Percentiles rank a stretch among this genome's conserved stretches.
phyloP scores from a whole-genome alignment of 306 rosid genomes.

The Rosa lucieae region DNA sequence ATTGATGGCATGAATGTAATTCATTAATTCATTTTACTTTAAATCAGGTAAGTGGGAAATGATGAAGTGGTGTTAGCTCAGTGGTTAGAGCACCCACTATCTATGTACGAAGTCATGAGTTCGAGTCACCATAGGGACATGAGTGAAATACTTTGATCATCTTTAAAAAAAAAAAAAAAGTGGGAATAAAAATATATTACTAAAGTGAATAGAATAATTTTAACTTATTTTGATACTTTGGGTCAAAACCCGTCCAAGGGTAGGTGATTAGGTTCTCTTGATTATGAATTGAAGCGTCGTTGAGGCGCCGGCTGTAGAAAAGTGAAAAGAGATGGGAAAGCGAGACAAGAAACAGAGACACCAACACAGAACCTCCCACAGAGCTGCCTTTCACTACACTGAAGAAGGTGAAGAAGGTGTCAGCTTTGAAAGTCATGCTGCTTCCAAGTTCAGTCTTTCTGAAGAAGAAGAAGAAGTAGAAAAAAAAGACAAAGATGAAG shows the following conservation, averaged over 20 bases:
- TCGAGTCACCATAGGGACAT: no score
- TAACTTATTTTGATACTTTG: no score
- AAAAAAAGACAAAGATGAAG: conserved; percentile 17
- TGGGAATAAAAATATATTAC: no score
- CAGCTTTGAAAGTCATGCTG: conserved; percentile 25
- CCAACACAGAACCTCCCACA: conserved; percentile 36
- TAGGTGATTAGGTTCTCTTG: not conserved
- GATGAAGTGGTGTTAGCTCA: no score
- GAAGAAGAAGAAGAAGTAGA: conserved; percentile 31
- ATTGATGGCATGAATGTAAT: no score
- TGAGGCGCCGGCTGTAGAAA: conserved; percentile 12
- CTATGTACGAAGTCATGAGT: no score
- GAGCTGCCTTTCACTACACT: conserved; percentile 35
- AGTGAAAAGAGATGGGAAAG: conserved; percentile 39
- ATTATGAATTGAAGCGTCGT: not conserved
- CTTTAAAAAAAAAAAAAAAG: no score
- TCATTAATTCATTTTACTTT: no score
- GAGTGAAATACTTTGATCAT: no score
- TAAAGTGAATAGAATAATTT: no score
- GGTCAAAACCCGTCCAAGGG: not conserved
- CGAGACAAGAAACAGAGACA: conserved; percentile 44
- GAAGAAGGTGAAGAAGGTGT: conserved; percentile 41
- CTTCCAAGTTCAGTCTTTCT: conserved; percentile 25
- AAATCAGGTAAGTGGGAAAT: no score
- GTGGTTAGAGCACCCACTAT: no score